Base-by-base conservation (phyloP, 202 grass and related monocot genomes). In the Musa balbisiana region DNA sequence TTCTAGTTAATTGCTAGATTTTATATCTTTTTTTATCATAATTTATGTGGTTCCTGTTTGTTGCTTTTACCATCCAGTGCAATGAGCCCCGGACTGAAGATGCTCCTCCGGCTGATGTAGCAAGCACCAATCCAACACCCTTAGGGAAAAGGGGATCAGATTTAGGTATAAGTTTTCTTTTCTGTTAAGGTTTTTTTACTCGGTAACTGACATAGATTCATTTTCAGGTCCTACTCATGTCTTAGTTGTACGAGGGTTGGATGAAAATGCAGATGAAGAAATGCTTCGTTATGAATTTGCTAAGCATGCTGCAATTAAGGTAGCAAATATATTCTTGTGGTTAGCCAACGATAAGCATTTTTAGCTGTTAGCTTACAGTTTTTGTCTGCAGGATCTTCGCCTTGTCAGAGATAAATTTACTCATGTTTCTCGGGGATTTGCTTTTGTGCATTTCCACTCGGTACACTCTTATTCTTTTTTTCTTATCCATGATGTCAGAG, bases 241-340 rank as follows among this genome's bases (percentile, higher is more conserved):
- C 82, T 90, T 99, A 87, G 95, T 99, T 76, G 85, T 99, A 66
- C 95, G 95, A 72, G 95, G 95, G 49, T 80, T 99, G 53, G 95
- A 95, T 82, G 95, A 99, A 87, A 95, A 92, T 78, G 95, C 95
- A 56, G 95, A 99, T 67, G 95, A 99, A 79, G 95, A 99, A 86
- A 95, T 99, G 91, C 87, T 99, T 82, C 87, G 95, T 16, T 99
- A 99, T 54, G 95, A 99, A 79, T 99, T 99, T 76, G 74, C 95
- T 72, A 99, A 99, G 82, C 87, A 99, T 77, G 91, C 91, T 83
- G 87, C 91, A 78, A 87, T 95, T 75, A 99, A 87, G 89, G 95
- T 99, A 66, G 25, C 74, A 21, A 79, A 77, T 21, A 81, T 73
- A 59, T 71, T 54, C 51, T 77, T 81, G 21, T 51, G 43, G 29